Evolutionary conservation across 345 rosid species (phyloP).

Genomic region (Lepidium didymum): DNA sequence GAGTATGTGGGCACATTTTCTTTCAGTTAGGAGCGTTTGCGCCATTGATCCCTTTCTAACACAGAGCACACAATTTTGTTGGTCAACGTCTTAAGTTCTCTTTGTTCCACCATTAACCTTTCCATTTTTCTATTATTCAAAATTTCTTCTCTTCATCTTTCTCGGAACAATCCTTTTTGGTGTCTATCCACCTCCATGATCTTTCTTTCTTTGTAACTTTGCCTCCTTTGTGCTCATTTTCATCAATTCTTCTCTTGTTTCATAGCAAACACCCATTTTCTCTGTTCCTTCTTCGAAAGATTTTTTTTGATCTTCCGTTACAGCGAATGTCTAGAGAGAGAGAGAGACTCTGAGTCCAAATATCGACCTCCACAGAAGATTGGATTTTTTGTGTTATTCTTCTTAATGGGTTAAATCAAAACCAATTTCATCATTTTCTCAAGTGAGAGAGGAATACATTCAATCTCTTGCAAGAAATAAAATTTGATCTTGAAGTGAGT

Average conservation of each 20-base stretch:
- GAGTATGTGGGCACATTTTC: no score
- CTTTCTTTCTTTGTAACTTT: conserved; percentile 28
- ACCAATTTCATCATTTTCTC: neutral
- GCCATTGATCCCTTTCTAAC: neutral
- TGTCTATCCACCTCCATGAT: conserved; percentile 13
- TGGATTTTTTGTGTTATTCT: neutral
- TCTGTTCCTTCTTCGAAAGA: conserved; percentile 1
- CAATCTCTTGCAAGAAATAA: neutral
- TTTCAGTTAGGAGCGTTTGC: no score
- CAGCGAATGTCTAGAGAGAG: conserved; percentile 19
- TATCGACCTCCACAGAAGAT: neutral
- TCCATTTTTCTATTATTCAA: conserved; percentile 21
- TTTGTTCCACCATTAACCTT: conserved; percentile 33
- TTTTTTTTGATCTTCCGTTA: conserved; percentile 6
- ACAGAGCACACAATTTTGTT: conserved; percentile 29
- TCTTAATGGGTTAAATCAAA: conserved; percentile 3
- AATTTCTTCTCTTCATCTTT: conserved; percentile 11
- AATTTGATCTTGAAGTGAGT: conserved; percentile 13
- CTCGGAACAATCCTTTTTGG: neutral
- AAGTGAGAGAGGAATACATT: neutral
- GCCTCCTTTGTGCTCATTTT: conserved; percentile 19
- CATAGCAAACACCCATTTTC: neutral
- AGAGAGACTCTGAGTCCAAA: conserved; percentile 11
- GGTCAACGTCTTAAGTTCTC: conserved; percentile 25
- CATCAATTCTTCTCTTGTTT: conserved; percentile 16